phyloP scores from a whole-genome alignment of 805 yeast genomes.

The Schizosaccharomyces osmophilus region DNA sequence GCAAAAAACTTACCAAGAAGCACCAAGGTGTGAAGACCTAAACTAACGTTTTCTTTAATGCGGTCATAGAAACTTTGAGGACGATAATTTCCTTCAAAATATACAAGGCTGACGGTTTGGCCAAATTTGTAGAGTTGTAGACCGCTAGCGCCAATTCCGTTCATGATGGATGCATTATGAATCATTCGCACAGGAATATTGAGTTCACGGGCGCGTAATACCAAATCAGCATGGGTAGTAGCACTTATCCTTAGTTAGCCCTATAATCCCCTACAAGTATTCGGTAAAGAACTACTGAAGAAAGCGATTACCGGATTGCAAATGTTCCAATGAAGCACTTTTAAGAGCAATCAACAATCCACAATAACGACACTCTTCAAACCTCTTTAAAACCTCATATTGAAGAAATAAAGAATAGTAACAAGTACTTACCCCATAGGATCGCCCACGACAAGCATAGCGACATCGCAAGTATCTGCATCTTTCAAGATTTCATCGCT shows the following conservation, averaged over 20 bases:
- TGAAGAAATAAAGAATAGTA: not conserved
- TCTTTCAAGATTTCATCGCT: constrained; percentile 58
- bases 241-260: constrained; percentile 20
- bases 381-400: not conserved
- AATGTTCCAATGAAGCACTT: no score
- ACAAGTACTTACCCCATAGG: constrained; percentile 39
- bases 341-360: not conserved
- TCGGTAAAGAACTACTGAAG: no score
- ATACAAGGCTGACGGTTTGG: constrained; percentile 88
- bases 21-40: constrained; percentile 77
- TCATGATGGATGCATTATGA: constrained; percentile 93
- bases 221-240: constrained; percentile 87
- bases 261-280: no score
- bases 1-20: constrained; percentile 25
- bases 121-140: constrained; percentile 86
- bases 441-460: constrained; percentile 90
- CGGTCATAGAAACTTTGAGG: constrained; percentile 89
- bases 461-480: constrained; percentile 64
- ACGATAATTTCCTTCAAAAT: constrained; percentile 85
- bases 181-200: constrained; percentile 56
- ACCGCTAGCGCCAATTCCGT: constrained; percentile 96
- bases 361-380: not conserved
- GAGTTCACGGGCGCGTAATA: constrained; percentile 70
- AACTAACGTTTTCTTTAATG: constrained; percentile 62
- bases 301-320: no score